Percentiles rank a stretch among this genome's conserved stretches.
These are phyloP conservation scores for Scedosporium boydii DNA, from an alignment of 2,329 filamentous ascomycete species.

Conservation along the genomic window DNA sequence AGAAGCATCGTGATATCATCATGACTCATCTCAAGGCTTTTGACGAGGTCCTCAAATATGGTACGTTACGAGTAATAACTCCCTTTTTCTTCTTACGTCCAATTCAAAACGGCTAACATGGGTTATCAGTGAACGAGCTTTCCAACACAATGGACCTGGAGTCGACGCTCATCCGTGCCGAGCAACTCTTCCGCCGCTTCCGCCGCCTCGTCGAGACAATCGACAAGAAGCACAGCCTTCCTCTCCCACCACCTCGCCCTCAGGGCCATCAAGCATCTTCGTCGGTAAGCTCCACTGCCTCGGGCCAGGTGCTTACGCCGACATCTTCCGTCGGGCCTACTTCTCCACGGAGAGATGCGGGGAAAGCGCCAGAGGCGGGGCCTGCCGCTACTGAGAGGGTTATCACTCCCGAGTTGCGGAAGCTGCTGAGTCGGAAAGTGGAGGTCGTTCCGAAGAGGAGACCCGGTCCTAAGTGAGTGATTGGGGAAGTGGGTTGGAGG, in stretches of 20 bases:
- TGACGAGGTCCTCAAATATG: conserved; percentile 94
- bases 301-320: background rate
- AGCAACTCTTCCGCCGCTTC: conserved; percentile 80
- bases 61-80: conserved; percentile 38
- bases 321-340: conserved; percentile 11
- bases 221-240: conserved; percentile 85
- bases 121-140: conserved; percentile 72
- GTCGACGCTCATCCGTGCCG: conserved; percentile 76
- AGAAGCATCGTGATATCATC: conserved; percentile 93
- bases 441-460: conserved; percentile 26
- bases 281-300: background rate
- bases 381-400: conserved; percentile 34
- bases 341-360: conserved; percentile 8
- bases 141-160: conserved; percentile 87
- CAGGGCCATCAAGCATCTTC: background rate
- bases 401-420: conserved; percentile 48
- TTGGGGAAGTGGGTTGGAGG: background rate
- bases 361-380: conserved; percentile 17
- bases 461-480: background rate
- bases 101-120: conserved; percentile 5
- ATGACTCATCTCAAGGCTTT: conserved; percentile 92
- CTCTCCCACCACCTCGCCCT: conserved; percentile 33
- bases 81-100: background rate
- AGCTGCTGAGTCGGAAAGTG: conserved; percentile 39
- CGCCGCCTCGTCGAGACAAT: conserved; percentile 81